Base-by-base conservation (phyloP, 805 yeast species). In the Lipomyces yamanashiensis region DNA sequence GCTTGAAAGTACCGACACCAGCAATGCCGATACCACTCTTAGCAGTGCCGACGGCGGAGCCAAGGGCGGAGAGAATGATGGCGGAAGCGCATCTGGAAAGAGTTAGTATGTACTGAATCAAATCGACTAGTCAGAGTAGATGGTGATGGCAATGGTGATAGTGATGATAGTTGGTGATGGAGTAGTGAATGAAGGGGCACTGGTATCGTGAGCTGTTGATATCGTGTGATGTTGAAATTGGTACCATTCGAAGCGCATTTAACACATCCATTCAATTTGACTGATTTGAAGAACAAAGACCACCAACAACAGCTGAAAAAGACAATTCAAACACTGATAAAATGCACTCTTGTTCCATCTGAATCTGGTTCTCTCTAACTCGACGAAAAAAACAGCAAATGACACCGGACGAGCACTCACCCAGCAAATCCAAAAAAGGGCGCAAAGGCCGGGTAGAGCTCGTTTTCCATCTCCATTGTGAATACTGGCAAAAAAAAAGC, bases 341-440 rank as follows among this genome's bases (percentile, higher is more conserved):
- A 28, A 28, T 5, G n/a, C 28, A 28, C 28, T 28, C 28, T 28
- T 5, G 28, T 28, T 28, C 28, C 28, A 28, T 28, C 28, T 5
- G 5, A 39, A 15, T 12, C 41, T 39, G 3, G 41, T 12, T n/a
- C n/a, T n/a, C 12, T 10, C 41, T 12, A 43, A 43, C 21, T n/a
- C 47, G 21, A 43, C 47, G 47, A 43, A 43, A 39, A 43, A 43
- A 43, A 17, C 49, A 21, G 9, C 58, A 19, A 21, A 37, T 5
- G 28, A 28, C 13, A 41, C 39, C 34, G 37, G 33, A 19, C 10
- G 28, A 28, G 53, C 10, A 77, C 80, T 50, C 71, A 80, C 83
- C 98, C 99, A 45, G 98, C 97, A 78, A 93, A 92, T 48, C 99
- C 99, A 75, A 95, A 87, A 77, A 95, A 95, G 65, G 99, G 98